Evolutionary conservation across 768 basidiomycete genomes (phyloP), one percentile per base, ranked within the genome.

Genomic region (Auricularia cornea): DNA sequence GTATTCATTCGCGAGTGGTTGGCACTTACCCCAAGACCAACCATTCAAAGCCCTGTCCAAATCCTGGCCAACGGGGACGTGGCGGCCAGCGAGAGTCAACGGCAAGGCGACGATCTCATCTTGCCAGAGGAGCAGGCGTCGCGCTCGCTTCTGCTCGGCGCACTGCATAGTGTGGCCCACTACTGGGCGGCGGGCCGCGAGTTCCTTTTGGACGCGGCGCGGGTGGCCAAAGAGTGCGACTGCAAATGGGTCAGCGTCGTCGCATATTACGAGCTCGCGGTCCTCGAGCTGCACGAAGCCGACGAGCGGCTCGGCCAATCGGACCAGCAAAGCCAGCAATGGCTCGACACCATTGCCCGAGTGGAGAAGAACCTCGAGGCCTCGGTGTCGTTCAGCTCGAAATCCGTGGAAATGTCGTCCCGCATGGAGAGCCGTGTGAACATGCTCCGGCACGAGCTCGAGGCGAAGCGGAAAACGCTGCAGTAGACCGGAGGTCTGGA

Each of bases 401-500:
- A 79, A 69, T 71, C 80, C 64, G 78, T 83, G 14, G 89, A 91
- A 73, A 64, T 92, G 69, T 82, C 82, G 51, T 84, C 85, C 63
- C 76, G 89, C 70, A 70, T 92, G 63, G 90, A 90, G 63, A 87
- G 82, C 71, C 74, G 89, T 71, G 80, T 90, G 59, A 76, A 80
- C 62, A 84, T 91, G 85, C 71, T 89, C 62, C 78, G 78, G 66
- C 86, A 89, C 69, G 88, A 91, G 81, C 85, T 92, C 67, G 76
- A 70, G 70, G 69, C 75, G 66, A 90, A 89, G 80, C 79, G 77
- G 70, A 81, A 79, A 69, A 79, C 81, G 75, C 62, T 77, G 11
- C 11, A 57, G 54, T 57, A 57, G 26, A 20, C 10, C 26, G n/a
- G n/a, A n/a, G n/a, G n/a, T n/a, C n/a, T n/a, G n/a, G n/a, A n/a